Conservation (phyloP, 164 flowering plant genomes). For the Akebia trifoliata region DNA sequence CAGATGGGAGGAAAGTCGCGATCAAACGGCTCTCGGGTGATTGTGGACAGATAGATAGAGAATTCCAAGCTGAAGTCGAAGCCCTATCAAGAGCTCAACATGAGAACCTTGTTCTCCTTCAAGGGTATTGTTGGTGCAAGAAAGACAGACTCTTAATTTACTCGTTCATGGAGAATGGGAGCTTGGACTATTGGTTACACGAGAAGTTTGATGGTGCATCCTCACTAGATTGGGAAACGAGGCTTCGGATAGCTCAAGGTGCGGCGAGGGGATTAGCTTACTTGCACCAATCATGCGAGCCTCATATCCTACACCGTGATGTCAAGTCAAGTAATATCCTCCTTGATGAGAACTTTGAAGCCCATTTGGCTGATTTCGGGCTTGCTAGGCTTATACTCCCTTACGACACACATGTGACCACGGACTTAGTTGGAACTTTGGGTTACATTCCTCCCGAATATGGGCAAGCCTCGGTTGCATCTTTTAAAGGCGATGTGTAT, state of each 20-base stretch:
- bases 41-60: constrained; percentile 72
- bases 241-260: constrained; percentile 66
- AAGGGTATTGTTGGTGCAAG: constrained; percentile 56
- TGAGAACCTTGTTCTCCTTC: constrained; percentile 67
- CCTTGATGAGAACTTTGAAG: constrained; percentile 60
- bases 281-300: constrained; percentile 68
- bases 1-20: constrained; percentile 60
- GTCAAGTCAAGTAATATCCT: constrained; percentile 85
- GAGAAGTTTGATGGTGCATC: constrained; percentile 59
- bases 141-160: constrained; percentile 63
- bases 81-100: constrained; percentile 75
- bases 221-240: constrained; percentile 53
- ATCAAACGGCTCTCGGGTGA: constrained; percentile 76
- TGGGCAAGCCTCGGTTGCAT: constrained; percentile 64
- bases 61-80: constrained; percentile 76
- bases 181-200: constrained; percentile 88
- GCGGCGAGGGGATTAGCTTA: constrained; percentile 69
- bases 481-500: constrained; percentile 75
- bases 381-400: constrained; percentile 70
- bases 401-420: constrained; percentile 71
- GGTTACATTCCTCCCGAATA: constrained; percentile 93
- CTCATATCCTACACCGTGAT: constrained; percentile 74
- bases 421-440: constrained; percentile 80
- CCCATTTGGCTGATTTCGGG: constrained; percentile 88
- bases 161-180: constrained; percentile 77